These are phyloP conservation scores for Rhizopogon vulgaris DNA, from an alignment of 768 basidiomycete species.

Conservation along the genomic window DNA sequence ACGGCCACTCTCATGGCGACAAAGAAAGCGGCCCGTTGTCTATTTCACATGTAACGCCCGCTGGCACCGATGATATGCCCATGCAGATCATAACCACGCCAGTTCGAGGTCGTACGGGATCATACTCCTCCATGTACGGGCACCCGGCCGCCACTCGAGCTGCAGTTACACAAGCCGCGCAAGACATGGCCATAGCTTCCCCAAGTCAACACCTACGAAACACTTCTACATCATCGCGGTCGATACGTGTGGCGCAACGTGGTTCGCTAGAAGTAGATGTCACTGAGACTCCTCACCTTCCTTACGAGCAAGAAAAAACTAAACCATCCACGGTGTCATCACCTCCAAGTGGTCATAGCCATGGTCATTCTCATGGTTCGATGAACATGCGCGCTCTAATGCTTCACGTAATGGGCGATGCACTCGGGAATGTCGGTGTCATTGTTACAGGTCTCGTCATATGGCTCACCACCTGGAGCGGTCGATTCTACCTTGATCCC, in stretches of 20 bases:
- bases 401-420: conserved; percentile 93
- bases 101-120: conserved; percentile 31
- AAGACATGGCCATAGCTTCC: conserved; percentile 52
- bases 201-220: conserved; percentile 4
- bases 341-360: conserved; percentile 14
- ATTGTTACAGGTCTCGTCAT: conserved; percentile 93
- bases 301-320: conserved; percentile 40
- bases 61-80: conserved; percentile 27
- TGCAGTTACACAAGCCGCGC: conserved; percentile 74
- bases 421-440: conserved; percentile 95
- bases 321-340: conserved; percentile 6
- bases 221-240: conserved; percentile 20
- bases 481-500: conserved; percentile 91
- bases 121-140: conserved; percentile 64
- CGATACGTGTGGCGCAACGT: neutral
- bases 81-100: conserved; percentile 5
- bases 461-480: conserved; percentile 80
- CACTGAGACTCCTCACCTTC: neutral
- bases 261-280: neutral
- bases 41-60: conserved; percentile 33
- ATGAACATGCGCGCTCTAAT: conserved; percentile 98
- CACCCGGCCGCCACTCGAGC: conserved; percentile 69
- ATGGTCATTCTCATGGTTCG: conserved; percentile 46
- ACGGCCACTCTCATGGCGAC: conserved; percentile 45
- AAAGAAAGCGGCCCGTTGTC: conserved; percentile 30